These are phyloP conservation scores for Galerina sulciceps DNA, from an alignment of 768 basidiomycete genomes.

Conservation along the genomic window DNA sequence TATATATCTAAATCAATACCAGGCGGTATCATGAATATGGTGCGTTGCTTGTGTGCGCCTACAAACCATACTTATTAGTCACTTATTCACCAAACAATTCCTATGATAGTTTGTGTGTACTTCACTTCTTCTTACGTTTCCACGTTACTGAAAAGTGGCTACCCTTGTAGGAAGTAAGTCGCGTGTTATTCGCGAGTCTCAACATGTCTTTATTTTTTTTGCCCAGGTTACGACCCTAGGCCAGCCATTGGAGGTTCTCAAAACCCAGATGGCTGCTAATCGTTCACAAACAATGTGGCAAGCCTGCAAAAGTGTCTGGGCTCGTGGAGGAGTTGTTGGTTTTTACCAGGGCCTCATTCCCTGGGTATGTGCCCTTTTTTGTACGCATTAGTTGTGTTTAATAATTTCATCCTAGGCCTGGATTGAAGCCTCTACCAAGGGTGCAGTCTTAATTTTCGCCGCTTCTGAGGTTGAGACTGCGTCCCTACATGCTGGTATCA, in stretches of 20 bases:
- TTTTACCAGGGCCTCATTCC: conserved; percentile 99
- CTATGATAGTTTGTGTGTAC: conserved; percentile 55
- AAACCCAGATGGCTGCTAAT: conserved; percentile 99
- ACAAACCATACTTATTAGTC: background rate
- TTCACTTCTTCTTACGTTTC: conserved; percentile 5
- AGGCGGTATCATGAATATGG: conserved; percentile 99
- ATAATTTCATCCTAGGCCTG: conserved; percentile 77
- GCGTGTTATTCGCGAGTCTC: conserved; percentile 8
- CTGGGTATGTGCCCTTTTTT: conserved; percentile 66
- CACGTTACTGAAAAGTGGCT: conserved; percentile 21
- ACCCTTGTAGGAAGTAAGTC: conserved; percentile 69
- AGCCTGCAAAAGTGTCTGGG: conserved; percentile 86
- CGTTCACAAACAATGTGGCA: conserved; percentile 89
- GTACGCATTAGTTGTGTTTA: background rate
- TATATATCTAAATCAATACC: conserved; percentile 21
- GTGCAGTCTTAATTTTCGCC: conserved; percentile 93
- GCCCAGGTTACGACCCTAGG: conserved; percentile 93
- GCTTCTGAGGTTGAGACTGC: conserved; percentile 92
- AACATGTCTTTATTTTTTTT: conserved; percentile 10
- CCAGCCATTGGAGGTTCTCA: conserved; percentile 96
- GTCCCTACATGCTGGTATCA: conserved; percentile 66
- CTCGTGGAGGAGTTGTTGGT: conserved; percentile 85
- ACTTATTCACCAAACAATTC: background rate
- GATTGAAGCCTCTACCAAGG: conserved; percentile 99
- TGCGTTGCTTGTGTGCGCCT: conserved; percentile 35